Conservation (phyloP, 768 basidiomycete genomes). For the Tricholoma sp. region DNA sequence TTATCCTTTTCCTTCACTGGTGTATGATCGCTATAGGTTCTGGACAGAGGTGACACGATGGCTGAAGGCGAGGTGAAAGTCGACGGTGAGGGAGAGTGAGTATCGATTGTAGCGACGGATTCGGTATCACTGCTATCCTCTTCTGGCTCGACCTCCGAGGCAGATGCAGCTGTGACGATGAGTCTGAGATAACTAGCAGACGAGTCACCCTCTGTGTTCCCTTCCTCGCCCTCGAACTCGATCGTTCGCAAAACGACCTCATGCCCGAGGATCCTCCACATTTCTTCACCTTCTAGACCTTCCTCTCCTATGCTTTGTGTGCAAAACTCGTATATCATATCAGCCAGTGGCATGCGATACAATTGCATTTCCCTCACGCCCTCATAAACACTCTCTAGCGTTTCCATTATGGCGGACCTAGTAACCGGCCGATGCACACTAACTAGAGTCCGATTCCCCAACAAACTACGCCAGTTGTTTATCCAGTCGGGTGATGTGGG, state of each 20-base stretch:
- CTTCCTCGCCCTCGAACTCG: slow-evolving; percentile 25
- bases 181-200: slow-evolving; percentile 32
- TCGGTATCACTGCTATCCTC: slow-evolving; percentile 40
- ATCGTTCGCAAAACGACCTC: slow-evolving; percentile 56
- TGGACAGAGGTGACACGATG: slow-evolving; percentile 49
- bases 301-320: slow-evolving; percentile 20
- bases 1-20: slow-evolving; percentile 33
- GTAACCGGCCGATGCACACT: slow-evolving; percentile 44
- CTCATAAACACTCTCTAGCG: slow-evolving; percentile 55
- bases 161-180: slow-evolving; percentile 33
- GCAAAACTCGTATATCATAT: slow-evolving; percentile 49
- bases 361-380: slow-evolving; percentile 64
- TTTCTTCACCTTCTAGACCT: slow-evolving; percentile 28
- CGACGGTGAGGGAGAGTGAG: slow-evolving; percentile 30
- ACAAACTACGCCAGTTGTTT: slow-evolving; percentile 54
- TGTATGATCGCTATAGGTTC: slow-evolving; percentile 51
- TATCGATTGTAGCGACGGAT: slow-evolving; percentile 33
- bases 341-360: slow-evolving; percentile 51
- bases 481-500: slow-evolving; percentile 74
- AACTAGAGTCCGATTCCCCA: slow-evolving; percentile 45
- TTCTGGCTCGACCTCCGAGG: slow-evolving; percentile 31
- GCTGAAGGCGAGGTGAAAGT: slow-evolving; percentile 25
- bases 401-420: slow-evolving; percentile 49
- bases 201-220: slow-evolving; percentile 17
- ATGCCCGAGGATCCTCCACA: slow-evolving; percentile 64